Evolutionary conservation across 192 early-diverging fungal genomes (phyloP).

Genomic region (Entomortierella lignicola): DNA sequence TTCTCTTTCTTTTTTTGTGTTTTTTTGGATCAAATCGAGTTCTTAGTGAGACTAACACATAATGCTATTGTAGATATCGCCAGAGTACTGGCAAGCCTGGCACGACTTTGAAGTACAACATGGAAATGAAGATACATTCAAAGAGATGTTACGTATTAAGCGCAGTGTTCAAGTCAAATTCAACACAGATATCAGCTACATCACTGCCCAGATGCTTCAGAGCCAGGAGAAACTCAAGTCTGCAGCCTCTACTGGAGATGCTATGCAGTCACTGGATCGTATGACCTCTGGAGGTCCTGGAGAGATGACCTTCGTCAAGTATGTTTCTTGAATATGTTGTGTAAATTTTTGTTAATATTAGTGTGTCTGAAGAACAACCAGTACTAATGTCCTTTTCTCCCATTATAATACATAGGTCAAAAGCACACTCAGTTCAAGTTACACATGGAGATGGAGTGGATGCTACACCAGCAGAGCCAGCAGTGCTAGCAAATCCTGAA

Average conservation of each 20-base stretch:
- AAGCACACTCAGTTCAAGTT: slow-evolving; percentile 41
- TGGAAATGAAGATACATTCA: slow-evolving; percentile 98
- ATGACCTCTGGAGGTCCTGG: slow-evolving; percentile 49
- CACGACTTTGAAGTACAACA: slow-evolving; percentile 97
- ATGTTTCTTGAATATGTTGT: slow-evolving; percentile 3
- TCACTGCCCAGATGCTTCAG: slow-evolving; percentile 50
- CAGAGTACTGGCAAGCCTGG: slow-evolving; percentile 90
- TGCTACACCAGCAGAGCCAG: slow-evolving; percentile 12
- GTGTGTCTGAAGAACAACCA: too few relatives aligned
- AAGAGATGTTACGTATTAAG: slow-evolving; percentile 96
- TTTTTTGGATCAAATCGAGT: too few relatives aligned
- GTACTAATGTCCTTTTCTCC: too few relatives aligned
- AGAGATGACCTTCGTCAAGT: slow-evolving; percentile 54
- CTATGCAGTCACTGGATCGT: slow-evolving; percentile 51
- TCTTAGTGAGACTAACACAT: too few relatives aligned
- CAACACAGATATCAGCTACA: slow-evolving; percentile 76
- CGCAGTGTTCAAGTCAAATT: slow-evolving; percentile 87
- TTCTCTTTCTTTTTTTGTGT: too few relatives aligned
- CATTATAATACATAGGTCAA: slow-evolving; percentile 16
- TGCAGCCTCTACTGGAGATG: slow-evolving; percentile 18
- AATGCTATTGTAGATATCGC: slow-evolving; percentile 53
- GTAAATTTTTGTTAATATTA: too few relatives aligned
- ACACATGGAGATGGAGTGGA: slow-evolving; percentile 28
- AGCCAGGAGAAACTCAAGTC: slow-evolving; percentile 44
- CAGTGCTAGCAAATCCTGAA: slow-evolving; percentile 67